phyloP scores from a whole-genome alignment of 2,329 filamentous ascomycete genomes.

The Colletotrichum kahawae region DNA sequence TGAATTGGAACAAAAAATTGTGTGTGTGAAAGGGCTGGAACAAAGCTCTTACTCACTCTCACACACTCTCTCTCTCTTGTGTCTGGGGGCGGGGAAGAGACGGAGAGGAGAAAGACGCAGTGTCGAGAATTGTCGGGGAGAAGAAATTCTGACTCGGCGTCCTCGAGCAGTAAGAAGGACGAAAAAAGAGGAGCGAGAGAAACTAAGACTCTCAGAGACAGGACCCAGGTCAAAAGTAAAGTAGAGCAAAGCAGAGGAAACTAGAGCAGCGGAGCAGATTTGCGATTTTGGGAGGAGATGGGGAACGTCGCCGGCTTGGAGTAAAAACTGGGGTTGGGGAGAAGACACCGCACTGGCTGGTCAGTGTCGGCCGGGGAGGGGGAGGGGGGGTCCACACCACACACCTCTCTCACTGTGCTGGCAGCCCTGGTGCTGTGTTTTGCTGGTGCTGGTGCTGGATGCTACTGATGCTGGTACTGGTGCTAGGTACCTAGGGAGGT shows the following conservation, averaged over 20 bases:
- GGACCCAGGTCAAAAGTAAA: not conserved
- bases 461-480: not conserved
- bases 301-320: constrained; percentile 20
- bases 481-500: not conserved
- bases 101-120: not conserved
- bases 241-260: not conserved
- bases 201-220: not conserved
- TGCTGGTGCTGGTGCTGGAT: not conserved
- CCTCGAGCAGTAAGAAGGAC: not conserved
- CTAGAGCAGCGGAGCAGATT: constrained; percentile 14
- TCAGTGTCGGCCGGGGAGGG: constrained; percentile 6
- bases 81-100: not conserved
- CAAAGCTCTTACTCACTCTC: not conserved
- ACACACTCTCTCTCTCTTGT: not conserved
- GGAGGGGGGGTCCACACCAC: not conserved
- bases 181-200: not conserved
- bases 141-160: constrained; percentile 5
- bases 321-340: constrained; percentile 21
- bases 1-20: not conserved
- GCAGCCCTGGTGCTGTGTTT: not conserved
- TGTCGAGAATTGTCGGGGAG: constrained; percentile 11
- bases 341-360: not conserved
- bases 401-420: not conserved
- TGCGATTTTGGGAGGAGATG: constrained; percentile 17
- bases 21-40: not conserved